phyloP scores from a whole-genome alignment of 2,329 filamentous ascomycete genomes.

The Coleophoma cylindrospora region DNA sequence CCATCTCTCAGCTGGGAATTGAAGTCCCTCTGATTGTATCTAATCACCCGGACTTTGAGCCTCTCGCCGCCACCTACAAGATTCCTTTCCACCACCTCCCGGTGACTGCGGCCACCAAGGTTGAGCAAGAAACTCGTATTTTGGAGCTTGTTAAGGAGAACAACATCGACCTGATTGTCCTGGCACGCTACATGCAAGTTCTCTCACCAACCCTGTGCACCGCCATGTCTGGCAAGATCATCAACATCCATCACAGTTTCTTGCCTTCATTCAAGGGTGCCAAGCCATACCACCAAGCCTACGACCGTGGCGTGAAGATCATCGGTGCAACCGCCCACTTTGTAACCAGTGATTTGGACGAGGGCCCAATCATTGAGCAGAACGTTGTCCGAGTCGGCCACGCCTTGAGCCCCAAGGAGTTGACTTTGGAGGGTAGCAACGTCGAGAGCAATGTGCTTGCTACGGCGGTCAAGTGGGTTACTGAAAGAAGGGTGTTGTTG shows the following conservation, averaged over 20 bases:
- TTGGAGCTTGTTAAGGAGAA: conserved; percentile 65
- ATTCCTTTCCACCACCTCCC: conserved; percentile 79
- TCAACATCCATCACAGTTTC: conserved; percentile 91
- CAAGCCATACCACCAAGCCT: conserved; percentile 84
- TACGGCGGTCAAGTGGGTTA: conserved; percentile 79
- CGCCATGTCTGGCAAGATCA: conserved; percentile 79
- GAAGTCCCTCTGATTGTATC: conserved; percentile 76
- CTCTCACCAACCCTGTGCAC: conserved; percentile 68
- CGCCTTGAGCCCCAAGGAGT: conserved; percentile 66
- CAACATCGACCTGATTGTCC: conserved; percentile 71
- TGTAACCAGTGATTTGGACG: conserved; percentile 78
- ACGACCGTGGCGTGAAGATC: conserved; percentile 82
- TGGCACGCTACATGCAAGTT: conserved; percentile 87
- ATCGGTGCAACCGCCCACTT: conserved; percentile 84
- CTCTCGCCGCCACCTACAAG: conserved; percentile 66
- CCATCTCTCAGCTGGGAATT: conserved; percentile 65
- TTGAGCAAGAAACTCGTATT: conserved; percentile 65
- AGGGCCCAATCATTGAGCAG: conserved; percentile 87
- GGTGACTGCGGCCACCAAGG: conserved; percentile 73
- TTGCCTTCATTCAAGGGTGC: conserved; percentile 84
- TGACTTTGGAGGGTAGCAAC: conserved; percentile 77
- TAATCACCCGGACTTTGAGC: conserved; percentile 71
- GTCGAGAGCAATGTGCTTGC: conserved; percentile 81
- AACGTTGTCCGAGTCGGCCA: conserved; percentile 73
- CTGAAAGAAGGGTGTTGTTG: conserved; percentile 71